Conservation (phyloP, 148 eudicot species). For the Vaccinium vitisidaea region DNA sequence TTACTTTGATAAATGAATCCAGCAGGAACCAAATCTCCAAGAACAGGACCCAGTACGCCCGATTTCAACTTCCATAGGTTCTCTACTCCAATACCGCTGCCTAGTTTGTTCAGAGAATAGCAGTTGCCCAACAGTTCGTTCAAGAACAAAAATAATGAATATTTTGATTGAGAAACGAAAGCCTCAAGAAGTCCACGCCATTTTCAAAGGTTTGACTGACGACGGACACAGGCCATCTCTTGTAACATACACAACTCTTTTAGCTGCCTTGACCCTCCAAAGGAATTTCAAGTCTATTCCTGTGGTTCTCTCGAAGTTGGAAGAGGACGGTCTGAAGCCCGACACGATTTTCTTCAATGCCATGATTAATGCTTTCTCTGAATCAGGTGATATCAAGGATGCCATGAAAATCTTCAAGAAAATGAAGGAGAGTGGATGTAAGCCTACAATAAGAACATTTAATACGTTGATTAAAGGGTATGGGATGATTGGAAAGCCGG, state of each 20-base stretch:
- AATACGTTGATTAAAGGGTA: conserved; percentile 86
- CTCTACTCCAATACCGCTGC: conserved; percentile 40
- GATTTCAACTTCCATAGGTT: conserved; percentile 32
- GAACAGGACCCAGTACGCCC: conserved; percentile 33
- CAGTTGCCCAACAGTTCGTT: conserved; percentile 64
- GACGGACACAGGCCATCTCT: conserved; percentile 89
- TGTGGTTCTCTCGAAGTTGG: conserved; percentile 59
- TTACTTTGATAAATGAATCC: neutral
- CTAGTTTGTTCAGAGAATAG: conserved; percentile 50
- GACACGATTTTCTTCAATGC: conserved; percentile 93
- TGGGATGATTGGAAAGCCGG: conserved; percentile 84
- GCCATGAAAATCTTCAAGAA: conserved; percentile 63
- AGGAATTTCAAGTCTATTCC: conserved; percentile 66
- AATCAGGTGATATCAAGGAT: conserved; percentile 66
- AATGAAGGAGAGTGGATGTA: conserved; percentile 81
- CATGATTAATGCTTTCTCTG: conserved; percentile 84
- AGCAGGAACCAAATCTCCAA: conserved; percentile 36
- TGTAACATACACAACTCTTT: conserved; percentile 75
- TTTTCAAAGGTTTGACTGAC: conserved; percentile 60
- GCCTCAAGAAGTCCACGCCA: conserved; percentile 57
- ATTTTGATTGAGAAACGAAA: conserved; percentile 57
- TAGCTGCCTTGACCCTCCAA: conserved; percentile 74
- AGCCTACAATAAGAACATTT: conserved; percentile 81
- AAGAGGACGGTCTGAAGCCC: conserved; percentile 67
- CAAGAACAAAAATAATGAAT: conserved; percentile 84